A percentile compares a stretch with the other conserved stretches of the same genome.
These are phyloP conservation scores for Cryphonectria radicalis DNA, from an alignment of 2,329 filamentous ascomycete genomes.

Conservation along the genomic window DNA sequence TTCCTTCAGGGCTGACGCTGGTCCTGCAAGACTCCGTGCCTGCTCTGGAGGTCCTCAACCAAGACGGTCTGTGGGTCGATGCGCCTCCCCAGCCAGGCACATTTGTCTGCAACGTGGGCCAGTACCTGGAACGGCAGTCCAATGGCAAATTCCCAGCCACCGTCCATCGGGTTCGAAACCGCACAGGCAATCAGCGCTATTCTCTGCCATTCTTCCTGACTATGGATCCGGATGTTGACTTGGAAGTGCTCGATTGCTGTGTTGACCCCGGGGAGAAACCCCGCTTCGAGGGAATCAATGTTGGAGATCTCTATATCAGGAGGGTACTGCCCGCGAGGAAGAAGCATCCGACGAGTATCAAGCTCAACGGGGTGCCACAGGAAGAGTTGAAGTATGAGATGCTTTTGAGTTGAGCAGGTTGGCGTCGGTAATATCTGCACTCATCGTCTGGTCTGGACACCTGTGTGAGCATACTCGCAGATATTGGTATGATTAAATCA, in stretches of 20 bases:
- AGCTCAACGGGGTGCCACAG: slow-evolving; percentile 41
- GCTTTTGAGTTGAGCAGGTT: slow-evolving; percentile 31
- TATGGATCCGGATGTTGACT: slow-evolving; percentile 34
- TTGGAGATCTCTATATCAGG: slow-evolving; percentile 41
- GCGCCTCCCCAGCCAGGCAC: slow-evolving; percentile 41
- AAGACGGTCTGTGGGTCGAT: slow-evolving; percentile 46
- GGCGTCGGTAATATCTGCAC: not conserved
- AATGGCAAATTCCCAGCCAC: slow-evolving; percentile 45
- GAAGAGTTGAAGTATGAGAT: slow-evolving; percentile 39
- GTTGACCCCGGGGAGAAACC: slow-evolving; percentile 29
- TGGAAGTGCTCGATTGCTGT: slow-evolving; percentile 35
- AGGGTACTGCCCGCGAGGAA: slow-evolving; percentile 40
- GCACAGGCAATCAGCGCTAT: slow-evolving; percentile 43
- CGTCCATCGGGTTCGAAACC: slow-evolving; percentile 46
- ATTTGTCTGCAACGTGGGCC: slow-evolving; percentile 47
- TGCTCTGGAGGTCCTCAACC: slow-evolving; percentile 46
- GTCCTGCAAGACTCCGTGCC: slow-evolving; percentile 39
- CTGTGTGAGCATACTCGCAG: not conserved
- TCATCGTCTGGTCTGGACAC: not conserved
- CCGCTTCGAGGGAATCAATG: slow-evolving; percentile 36
- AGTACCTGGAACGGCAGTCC: slow-evolving; percentile 46
- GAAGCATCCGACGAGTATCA: slow-evolving; percentile 44
- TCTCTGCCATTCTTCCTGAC: slow-evolving; percentile 45
- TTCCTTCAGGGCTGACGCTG: slow-evolving; percentile 40
- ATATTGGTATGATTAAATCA: not conserved